These are phyloP conservation scores for Lyophyllum decastes DNA, from an alignment of 768 basidiomycete species.

Conservation along the genomic window DNA sequence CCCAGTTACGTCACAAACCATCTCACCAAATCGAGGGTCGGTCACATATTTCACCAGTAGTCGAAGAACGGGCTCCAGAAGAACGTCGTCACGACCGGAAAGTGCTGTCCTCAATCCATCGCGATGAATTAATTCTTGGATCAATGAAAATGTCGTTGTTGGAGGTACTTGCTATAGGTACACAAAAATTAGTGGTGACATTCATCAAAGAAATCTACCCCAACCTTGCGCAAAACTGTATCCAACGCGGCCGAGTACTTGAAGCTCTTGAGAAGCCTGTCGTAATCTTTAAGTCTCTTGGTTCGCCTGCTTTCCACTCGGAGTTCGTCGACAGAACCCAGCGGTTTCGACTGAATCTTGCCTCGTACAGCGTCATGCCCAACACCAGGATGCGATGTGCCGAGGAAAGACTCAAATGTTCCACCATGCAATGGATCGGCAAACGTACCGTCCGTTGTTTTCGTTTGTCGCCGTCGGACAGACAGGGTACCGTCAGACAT, in stretches of 20 bases:
- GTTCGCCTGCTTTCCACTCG: conserved; percentile 72
- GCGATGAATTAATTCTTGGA: conserved; percentile 90
- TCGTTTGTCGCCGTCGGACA: conserved; percentile 85
- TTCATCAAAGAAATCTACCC: conserved; percentile 8
- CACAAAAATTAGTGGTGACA: not conserved
- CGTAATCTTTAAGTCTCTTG: conserved; percentile 82
- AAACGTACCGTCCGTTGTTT: conserved; percentile 54
- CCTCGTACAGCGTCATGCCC: conserved; percentile 50
- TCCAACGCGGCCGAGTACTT: conserved; percentile 95
- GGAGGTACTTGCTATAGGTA: conserved; percentile 73
- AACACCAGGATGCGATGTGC: conserved; percentile 50
- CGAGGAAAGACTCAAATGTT: conserved; percentile 69
- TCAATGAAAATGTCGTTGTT: conserved; percentile 82
- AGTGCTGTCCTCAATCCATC: conserved; percentile 88
- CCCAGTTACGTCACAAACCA: conserved; percentile 78
- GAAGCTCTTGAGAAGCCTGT: conserved; percentile 86
- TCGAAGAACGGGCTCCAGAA: conserved; percentile 88
- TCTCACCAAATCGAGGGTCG: conserved; percentile 91
- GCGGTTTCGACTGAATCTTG: conserved; percentile 48
- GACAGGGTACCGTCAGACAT: conserved; percentile 98
- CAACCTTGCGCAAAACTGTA: conserved; percentile 82
- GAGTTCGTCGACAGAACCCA: conserved; percentile 73
- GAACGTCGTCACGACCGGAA: conserved; percentile 88
- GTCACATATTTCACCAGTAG: conserved; percentile 82
- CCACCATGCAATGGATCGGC: conserved; percentile 49